Base-by-base conservation (phyloP, 257 asterid genomes). In the Penstemon eatonii region DNA sequence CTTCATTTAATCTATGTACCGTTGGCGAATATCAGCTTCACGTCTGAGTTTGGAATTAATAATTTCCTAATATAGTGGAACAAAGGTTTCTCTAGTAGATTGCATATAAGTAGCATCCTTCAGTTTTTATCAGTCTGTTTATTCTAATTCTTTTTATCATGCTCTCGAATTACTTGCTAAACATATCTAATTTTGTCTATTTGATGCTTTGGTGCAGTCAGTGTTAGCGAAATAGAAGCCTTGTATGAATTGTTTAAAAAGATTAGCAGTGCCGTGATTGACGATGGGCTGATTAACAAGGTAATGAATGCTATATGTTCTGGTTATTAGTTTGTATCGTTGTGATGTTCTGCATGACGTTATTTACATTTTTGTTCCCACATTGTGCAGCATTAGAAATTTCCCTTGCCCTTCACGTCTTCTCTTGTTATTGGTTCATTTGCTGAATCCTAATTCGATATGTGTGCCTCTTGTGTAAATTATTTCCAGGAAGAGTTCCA, bases 181-280 rank as follows among this genome's bases (percentile, higher is more conserved):
- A 45, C 50, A 11, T 61, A 6, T 52, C 15, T 62, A 56, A 38
- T 73, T 43, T 38, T 56, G 67, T 61, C 15, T 56, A 19, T 65
- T 75, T 61, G 42, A 60, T 65, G 8, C 70, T 73, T 50, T 73
- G 61, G 56, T 79, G 86, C 95, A 90, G 96, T 91, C 74, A 84
- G 92, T 66, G 95, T 91, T 62, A 91, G 92, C 56, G 97, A 91
- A 78, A 81, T 91, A 60, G 95, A 91, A 81, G 97, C 97, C 8
- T 76, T 91, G 71, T 88, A 91, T 63, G 96, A 88, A 69, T 81
- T 91, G 66, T 91, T 82, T 67, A 85, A 86, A 82, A 86, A 88
- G 90, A 85, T 91, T 68, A 88, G 96, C 81, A 81, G 97, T 66
- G 92, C 91, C 47, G 92, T 91, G 72, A 82, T 91, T 36, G 95